Evolutionary conservation across 2,329 filamentous ascomycete genomes (phyloP).

Genomic region (Acephala macrosclerotiorum): DNA sequence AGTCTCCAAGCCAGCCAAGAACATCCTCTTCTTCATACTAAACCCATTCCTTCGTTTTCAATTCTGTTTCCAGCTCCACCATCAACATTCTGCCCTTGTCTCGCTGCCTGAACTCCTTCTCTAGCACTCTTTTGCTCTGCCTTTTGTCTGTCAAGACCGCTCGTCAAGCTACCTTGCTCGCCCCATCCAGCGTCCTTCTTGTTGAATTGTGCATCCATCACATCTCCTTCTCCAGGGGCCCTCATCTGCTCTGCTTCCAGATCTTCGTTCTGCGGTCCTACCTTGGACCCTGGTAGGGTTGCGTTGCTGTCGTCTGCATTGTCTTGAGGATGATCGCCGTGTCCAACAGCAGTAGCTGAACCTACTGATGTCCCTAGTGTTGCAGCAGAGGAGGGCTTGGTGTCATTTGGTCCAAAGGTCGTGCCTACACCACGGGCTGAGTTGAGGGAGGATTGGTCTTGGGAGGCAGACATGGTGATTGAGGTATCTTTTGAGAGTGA

Average conservation of each 20-base stretch:
- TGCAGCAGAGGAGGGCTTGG: slow-evolving; percentile 32
- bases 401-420: slow-evolving; percentile 38
- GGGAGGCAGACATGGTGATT: slow-evolving; percentile 38
- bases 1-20: too few relatives aligned
- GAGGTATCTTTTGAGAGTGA: neutral
- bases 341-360: slow-evolving; percentile 42
- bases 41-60: slow-evolving; percentile 40
- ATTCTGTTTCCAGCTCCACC: slow-evolving; percentile 39
- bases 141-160: slow-evolving; percentile 43
- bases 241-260: slow-evolving; percentile 44
- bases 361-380: slow-evolving; percentile 39
- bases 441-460: slow-evolving; percentile 41
- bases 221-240: slow-evolving; percentile 41
- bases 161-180: slow-evolving; percentile 42
- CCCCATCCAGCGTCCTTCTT: slow-evolving; percentile 45
- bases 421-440: slow-evolving; percentile 34
- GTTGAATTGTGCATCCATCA: slow-evolving; percentile 42
- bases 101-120: slow-evolving; percentile 39
- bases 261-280: slow-evolving; percentile 43
- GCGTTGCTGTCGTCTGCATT: slow-evolving; percentile 41
- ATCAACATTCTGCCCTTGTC: slow-evolving; percentile 40
- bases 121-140: slow-evolving; percentile 42
- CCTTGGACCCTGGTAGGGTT: slow-evolving; percentile 32
- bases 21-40: slow-evolving; percentile 35
- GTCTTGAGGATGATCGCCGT: slow-evolving; percentile 42